Evolutionary conservation across 805 yeast genomes (phyloP).

Genomic region (Sporopachydermia lactativora): DNA sequence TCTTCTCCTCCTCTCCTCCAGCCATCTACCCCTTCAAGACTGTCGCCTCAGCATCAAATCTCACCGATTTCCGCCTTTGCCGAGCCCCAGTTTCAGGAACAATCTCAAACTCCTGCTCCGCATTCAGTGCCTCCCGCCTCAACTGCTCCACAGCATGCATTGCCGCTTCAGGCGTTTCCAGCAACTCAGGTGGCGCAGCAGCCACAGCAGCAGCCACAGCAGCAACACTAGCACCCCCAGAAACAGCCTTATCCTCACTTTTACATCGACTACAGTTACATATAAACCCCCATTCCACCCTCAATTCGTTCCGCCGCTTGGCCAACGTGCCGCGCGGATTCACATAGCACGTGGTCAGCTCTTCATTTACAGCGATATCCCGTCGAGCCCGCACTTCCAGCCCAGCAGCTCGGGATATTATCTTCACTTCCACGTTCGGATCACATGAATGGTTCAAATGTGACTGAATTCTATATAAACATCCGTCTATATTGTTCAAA

Average conservation of each 20-base stretch:
- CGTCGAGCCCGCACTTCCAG: conserved; percentile 45
- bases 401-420: conserved; percentile 34
- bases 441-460: conserved; percentile 68
- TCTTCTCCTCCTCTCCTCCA: neutral
- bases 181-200: conserved; percentile 33
- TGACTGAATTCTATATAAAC: conserved; percentile 46
- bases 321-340: conserved; percentile 48
- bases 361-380: conserved; percentile 49
- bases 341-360: conserved; percentile 55
- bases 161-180: conserved; percentile 21
- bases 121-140: conserved; percentile 21
- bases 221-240: conserved; percentile 12
- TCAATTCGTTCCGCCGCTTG: conserved; percentile 47
- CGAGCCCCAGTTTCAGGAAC: conserved; percentile 11
- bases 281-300: conserved; percentile 69
- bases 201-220: neutral
- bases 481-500: conserved; percentile 56
- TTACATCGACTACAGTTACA: conserved; percentile 59
- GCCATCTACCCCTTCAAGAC: conserved; percentile 28
- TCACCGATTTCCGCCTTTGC: conserved; percentile 47
- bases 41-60: conserved; percentile 49
- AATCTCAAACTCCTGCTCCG: neutral
- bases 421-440: conserved; percentile 48
- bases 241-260: conserved; percentile 36
- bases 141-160: conserved; percentile 33